Base-by-base conservation (phyloP, 2,329 filamentous ascomycete species). In the Dendryphion nanum region DNA sequence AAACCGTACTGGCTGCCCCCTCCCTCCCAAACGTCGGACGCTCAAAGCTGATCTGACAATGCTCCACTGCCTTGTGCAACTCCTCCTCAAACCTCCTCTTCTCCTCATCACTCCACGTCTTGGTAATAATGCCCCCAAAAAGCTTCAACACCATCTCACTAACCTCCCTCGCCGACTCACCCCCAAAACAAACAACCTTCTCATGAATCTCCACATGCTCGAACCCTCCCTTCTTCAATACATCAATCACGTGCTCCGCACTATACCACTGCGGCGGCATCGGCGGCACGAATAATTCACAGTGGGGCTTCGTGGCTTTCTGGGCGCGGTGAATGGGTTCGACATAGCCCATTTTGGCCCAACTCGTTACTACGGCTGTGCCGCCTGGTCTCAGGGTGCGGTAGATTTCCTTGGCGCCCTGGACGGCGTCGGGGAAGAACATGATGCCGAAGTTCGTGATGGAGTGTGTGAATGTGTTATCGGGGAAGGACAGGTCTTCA, bases 391-490 rank as follows among this genome's bases (percentile, higher is more conserved):
- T 42, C 4, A 66, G 48, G 0, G 61, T 64, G 15, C 63, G 53
- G 23, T 35, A 42, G 10, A 64, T 51, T 33, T 66, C 57, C 3
- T 38, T 35, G 1, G 58, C 59, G 15, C 51, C 63, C 13, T 32
- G 39, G 1, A 36, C 35, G 0, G 44, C 35, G 37, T 64, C 57
- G 1, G 31, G 16, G 35, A 58, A 61, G 30, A 58, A 55, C 12
- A 59, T 34, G 23, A 66, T 41, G 3, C 59, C 59, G 17, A 64
- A 47, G 43, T 57, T 63, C 4, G 59, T 65, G 38, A 67, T 47
- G 13, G 44, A 50, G 41, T 63, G 56, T 3, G 54, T 55, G 44
- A 66, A 66, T 4, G 43, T 48, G 4, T 40, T 41, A 29, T 59
- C 53, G 0, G 33, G 13, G 17, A 36, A 30, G 4, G 14, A 15